Base-by-base conservation (phyloP, 257 asterid genomes). In the Ilex asprella region DNA sequence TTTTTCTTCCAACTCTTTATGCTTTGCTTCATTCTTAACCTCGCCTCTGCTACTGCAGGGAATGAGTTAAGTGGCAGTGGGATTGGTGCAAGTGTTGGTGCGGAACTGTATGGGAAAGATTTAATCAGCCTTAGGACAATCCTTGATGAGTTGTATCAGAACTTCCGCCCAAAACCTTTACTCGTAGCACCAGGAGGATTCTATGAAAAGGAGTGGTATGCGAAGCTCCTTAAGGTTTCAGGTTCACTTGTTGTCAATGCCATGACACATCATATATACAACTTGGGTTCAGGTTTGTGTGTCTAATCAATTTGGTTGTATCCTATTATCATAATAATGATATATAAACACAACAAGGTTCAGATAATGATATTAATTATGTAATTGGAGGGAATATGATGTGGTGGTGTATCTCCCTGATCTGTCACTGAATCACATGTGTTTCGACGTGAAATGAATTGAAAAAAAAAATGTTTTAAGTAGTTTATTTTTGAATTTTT, bases 161-260 rank as follows among this genome's bases (percentile, higher is more conserved):
- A 79, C 58, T 62, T 67, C 59, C 72, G 9, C 30, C 65, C 67
- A 30, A 77, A 64, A 70, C 95, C 97, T 39, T 71, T 61, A 64
- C 63, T 91, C 46, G 39, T 83, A 61, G 95, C 99, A 30, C 99
- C 99, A 0, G 97, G 97, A 71, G 99, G 99, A 6, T 93, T 93
- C 81, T 93, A 78, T 44, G 94, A 86, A n/a, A 81, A 81, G 78
- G 66, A 65, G 62, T 93, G 99, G 99, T 93, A 79, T 52, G 67
- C 82, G 56, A 62, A 71, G 65, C 67, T 89, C 65, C 92, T 93
- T 62, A 81, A 77, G 67, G 81, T 66, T 65, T 87, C 99, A 0
- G 99, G 97, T 39, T 85, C 88, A 55, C 55, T 21, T 7, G 77
- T 75, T 16, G 76, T 87, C 70, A 67, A 87, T 51, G 79, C 69